Conservation (phyloP, 225 moss, liverwort and hornwort species). For the Neckera pumila region DNA sequence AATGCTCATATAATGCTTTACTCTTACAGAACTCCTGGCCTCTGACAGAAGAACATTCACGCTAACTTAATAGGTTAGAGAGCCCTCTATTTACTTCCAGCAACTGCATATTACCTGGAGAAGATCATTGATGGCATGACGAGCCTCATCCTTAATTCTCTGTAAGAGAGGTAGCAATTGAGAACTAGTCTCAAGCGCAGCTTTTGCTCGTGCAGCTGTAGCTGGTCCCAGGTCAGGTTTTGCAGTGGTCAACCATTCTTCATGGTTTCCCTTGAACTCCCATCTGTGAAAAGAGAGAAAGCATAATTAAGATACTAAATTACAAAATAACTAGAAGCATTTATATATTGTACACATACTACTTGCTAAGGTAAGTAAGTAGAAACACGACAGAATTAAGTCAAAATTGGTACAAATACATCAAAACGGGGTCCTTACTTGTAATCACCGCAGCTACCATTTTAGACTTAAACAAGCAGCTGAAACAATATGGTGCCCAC, state of each 20-base stretch:
- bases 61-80: background rate
- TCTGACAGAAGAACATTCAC: background rate
- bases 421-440: background rate
- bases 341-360: background rate
- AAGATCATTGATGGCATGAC: slow-evolving; percentile 69
- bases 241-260: slow-evolving; percentile 59
- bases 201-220: slow-evolving; percentile 52
- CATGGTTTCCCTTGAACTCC: slow-evolving; percentile 87
- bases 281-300: slow-evolving; percentile 24
- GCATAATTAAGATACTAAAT: background rate
- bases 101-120: slow-evolving; percentile 53
- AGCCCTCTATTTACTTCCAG: background rate
- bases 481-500: slow-evolving; percentile 15
- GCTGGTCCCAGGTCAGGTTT: slow-evolving; percentile 61
- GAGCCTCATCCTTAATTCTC: slow-evolving; percentile 67
- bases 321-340: background rate
- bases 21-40: background rate
- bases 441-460: background rate
- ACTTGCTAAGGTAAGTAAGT: background rate
- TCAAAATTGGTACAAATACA: background rate
- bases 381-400: background rate
- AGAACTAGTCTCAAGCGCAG: slow-evolving; percentile 49
- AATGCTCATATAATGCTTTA: background rate
- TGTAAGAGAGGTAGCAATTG: slow-evolving; percentile 51
- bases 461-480: background rate